Base-by-base conservation (phyloP, 371 early-diverging fungal genomes). In the Mucor racemosus region DNA sequence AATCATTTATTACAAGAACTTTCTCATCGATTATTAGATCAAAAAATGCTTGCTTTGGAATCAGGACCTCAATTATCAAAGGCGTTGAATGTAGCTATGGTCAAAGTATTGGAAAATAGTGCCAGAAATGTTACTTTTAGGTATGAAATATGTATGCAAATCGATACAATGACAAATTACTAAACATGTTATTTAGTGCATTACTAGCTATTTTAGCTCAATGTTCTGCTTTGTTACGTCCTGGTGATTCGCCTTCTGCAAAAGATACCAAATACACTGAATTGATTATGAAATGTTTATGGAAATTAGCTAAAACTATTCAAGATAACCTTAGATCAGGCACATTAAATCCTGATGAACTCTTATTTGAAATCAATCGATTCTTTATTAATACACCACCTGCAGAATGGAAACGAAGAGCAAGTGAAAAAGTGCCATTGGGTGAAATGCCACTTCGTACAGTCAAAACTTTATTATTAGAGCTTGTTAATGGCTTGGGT, bases 361-460 rank as follows among this genome's bases (percentile, higher is more conserved):
- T 97, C 0, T 67, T 97, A 26, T 84, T 80, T 44, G 89, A 88
- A 40, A 86, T 97, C 61, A 91, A 97, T 71, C 78, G 84, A 36
- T 96, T 97, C 74, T 91, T 97, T 66, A 82, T 86, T 35, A 76
- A 82, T 13, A 85, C 89, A 33, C 94, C 95, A 13, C 95, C 95
- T 7, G 76, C 82, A 13, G 93, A 93, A 62, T 97, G 97, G 97
- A 94, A 93, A 65, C 84, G 86, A 39, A 86, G 95, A 36, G 91
- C 89, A 9, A 81, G 84, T 34, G 90, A 91, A 46, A 82, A 85
- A 8, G 79, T 88, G 26, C 91, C 93, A 9, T 76, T 93, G 60
- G 95, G 95, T 46, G 97, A 97, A 61, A 87, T 97, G 92, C 97
- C 97, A 0, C 74, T 94, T 54, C 91, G 96, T 54, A 97, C 97